Percentiles rank a stretch among this genome's conserved stretches.
Evolutionary conservation across 2,329 filamentous ascomycete genomes (phyloP).

Genomic region (Neonectria neomacrospora): DNA sequence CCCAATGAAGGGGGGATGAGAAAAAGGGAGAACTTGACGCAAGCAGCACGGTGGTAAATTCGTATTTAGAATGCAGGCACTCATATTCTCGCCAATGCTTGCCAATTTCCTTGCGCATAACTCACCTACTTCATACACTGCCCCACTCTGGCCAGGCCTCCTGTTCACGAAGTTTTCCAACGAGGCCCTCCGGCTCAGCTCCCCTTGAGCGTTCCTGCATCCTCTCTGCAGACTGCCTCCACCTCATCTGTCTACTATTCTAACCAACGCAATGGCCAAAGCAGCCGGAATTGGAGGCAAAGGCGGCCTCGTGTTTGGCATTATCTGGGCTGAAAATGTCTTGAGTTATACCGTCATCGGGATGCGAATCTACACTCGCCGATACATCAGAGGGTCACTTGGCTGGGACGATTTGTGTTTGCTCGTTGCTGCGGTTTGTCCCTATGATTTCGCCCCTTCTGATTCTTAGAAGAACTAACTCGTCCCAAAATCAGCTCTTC

Average conservation of each 20-base stretch:
- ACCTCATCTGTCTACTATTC: neutral
- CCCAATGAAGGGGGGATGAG: neutral
- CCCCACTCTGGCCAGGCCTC: neutral
- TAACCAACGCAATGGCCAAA: neutral
- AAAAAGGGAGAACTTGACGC: too few relatives aligned
- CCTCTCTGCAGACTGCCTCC: neutral
- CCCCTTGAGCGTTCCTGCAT: neutral
- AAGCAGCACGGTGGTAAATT: neutral
- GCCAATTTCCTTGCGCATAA: too few relatives aligned
- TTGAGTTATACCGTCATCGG: constrained; percentile 19
- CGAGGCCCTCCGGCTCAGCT: neutral
- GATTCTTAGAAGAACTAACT: neutral
- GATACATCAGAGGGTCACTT: constrained; percentile 25
- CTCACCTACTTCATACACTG: neutral
- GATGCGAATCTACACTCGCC: constrained; percentile 24
- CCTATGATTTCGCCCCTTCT: neutral
- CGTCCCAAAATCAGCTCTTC: constrained; percentile 8
- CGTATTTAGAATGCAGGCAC: neutral
- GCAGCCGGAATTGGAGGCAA: constrained; percentile 18
- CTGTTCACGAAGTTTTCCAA: neutral
- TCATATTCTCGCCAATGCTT: neutral
- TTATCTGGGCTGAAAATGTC: constrained; percentile 26
- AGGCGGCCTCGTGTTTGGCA: constrained; percentile 19
- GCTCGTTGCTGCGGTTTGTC: constrained; percentile 17
- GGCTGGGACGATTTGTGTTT: constrained; percentile 29